Evolutionary conservation across 148 eudicot species (phyloP).

Genomic region (Camellia granthamiana): DNA sequence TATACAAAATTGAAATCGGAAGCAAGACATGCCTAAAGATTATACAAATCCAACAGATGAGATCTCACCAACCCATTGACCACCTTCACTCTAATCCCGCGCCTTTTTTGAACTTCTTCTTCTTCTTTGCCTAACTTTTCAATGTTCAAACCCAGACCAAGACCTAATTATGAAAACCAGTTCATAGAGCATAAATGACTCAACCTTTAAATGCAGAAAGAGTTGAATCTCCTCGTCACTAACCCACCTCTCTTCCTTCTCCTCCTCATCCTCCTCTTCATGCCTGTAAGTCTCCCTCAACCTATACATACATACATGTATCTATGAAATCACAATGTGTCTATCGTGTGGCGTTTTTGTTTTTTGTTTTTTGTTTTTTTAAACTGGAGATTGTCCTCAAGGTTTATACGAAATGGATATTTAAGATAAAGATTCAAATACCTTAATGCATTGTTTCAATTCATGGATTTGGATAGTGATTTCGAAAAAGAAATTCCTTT

Average conservation of each 20-base stretch:
- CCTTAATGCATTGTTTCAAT: slow-evolving; percentile 31
- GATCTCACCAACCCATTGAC: no score
- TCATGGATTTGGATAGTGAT: no score
- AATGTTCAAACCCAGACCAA: no score
- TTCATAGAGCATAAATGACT: neutral
- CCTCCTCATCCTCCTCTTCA: slow-evolving; percentile 32
- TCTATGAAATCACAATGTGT: neutral
- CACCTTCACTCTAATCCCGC: no score
- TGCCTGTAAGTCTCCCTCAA: slow-evolving; percentile 28
- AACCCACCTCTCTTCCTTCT: slow-evolving; percentile 44
- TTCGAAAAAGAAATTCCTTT: no score
- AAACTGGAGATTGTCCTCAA: slow-evolving; percentile 47
- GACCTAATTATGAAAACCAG: neutral
- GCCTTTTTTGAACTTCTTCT: no score
- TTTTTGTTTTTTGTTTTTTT: neutral
- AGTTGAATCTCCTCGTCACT: slow-evolving; percentile 48
- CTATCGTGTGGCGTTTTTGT: no score
- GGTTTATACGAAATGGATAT: slow-evolving; percentile 44
- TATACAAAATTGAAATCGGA: no score
- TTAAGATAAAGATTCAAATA: slow-evolving; percentile 49
- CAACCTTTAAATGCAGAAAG: slow-evolving; percentile 57
- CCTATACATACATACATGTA: neutral
- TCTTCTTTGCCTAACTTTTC: no score
- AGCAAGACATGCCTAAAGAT: no score
- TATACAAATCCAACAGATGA: no score